Evolutionary conservation across 2,329 filamentous ascomycete genomes (phyloP).

Genomic region (Monilinia polystroma): DNA sequence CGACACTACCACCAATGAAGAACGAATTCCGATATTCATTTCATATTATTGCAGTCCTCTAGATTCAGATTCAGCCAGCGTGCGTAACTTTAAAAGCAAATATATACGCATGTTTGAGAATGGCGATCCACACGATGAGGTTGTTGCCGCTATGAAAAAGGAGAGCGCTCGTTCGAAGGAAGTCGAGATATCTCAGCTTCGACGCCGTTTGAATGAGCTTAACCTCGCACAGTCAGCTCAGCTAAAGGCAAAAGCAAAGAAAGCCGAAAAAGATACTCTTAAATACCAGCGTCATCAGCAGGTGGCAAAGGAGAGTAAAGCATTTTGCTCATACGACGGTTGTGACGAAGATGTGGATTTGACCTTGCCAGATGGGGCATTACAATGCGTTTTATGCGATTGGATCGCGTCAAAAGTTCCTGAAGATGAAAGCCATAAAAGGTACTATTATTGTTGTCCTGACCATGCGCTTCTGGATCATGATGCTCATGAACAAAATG

Average conservation of each 20-base stretch:
- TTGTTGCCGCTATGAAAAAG: slow-evolving; percentile 33
- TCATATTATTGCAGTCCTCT: slow-evolving; percentile 34
- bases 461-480: slow-evolving; percentile 30
- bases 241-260: slow-evolving; percentile 35
- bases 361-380: slow-evolving; percentile 26
- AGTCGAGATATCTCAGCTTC: slow-evolving; percentile 27
- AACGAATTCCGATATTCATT: slow-evolving; percentile 34
- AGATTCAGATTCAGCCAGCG: slow-evolving; percentile 29
- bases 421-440: slow-evolving; percentile 26
- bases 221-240: slow-evolving; percentile 38
- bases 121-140: slow-evolving; percentile 32
- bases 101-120: slow-evolving; percentile 37
- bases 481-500: slow-evolving; percentile 1
- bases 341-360: slow-evolving; percentile 35
- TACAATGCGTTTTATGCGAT: slow-evolving; percentile 38
- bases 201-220: slow-evolving; percentile 31
- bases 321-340: slow-evolving; percentile 29
- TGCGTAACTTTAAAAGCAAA: slow-evolving; percentile 37
- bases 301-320: slow-evolving; percentile 22
- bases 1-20: slow-evolving; percentile 28
- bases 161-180: slow-evolving; percentile 32
- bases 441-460: slow-evolving; percentile 34
- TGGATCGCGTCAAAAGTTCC: slow-evolving; percentile 33
- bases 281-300: slow-evolving; percentile 27
- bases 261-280: slow-evolving; percentile 32